Evolutionary conservation across 164 flowering plant species (phyloP).

Genomic region (Vitis cinerea): DNA sequence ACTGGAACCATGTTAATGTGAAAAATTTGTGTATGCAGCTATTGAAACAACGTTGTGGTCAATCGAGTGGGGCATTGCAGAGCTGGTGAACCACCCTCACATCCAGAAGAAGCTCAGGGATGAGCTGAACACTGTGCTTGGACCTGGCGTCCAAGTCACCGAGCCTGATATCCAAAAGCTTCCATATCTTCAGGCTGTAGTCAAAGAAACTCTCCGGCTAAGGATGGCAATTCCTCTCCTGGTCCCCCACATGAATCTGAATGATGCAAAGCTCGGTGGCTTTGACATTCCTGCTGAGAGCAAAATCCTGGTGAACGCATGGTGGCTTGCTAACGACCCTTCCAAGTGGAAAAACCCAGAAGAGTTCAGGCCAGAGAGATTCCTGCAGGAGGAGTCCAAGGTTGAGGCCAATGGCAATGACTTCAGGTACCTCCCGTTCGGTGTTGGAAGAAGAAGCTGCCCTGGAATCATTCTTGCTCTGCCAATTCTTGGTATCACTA

Average conservation of each 20-base stretch:
- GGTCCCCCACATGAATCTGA: slow-evolving; percentile 96
- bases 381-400: slow-evolving; percentile 75
- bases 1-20: background rate
- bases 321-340: slow-evolving; percentile 91
- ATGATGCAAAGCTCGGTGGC: slow-evolving; percentile 79
- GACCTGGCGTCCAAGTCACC: slow-evolving; percentile 59
- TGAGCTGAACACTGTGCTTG: slow-evolving; percentile 66
- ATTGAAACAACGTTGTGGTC: slow-evolving; percentile 93
- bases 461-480: slow-evolving; percentile 89
- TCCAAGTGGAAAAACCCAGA: slow-evolving; percentile 72
- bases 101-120: slow-evolving; percentile 64
- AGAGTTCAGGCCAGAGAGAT: slow-evolving; percentile 86
- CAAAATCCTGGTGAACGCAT: slow-evolving; percentile 89
- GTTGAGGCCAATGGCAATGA: slow-evolving; percentile 92
- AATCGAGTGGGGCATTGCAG: slow-evolving; percentile 90
- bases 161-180: slow-evolving; percentile 73
- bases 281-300: slow-evolving; percentile 91
- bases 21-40: slow-evolving; percentile 38
- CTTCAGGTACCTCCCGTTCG: slow-evolving; percentile 80
- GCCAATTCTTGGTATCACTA: slow-evolving; percentile 81
- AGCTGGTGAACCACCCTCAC: slow-evolving; percentile 86
- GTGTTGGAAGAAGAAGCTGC: slow-evolving; percentile 87
- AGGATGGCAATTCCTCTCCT: slow-evolving; percentile 90
- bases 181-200: slow-evolving; percentile 84
- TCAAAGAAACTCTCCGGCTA: slow-evolving; percentile 82